These are phyloP conservation scores for Globisporangium paddicum DNA, from an alignment of 352 stramenopile genomes.

Conservation along the genomic window DNA sequence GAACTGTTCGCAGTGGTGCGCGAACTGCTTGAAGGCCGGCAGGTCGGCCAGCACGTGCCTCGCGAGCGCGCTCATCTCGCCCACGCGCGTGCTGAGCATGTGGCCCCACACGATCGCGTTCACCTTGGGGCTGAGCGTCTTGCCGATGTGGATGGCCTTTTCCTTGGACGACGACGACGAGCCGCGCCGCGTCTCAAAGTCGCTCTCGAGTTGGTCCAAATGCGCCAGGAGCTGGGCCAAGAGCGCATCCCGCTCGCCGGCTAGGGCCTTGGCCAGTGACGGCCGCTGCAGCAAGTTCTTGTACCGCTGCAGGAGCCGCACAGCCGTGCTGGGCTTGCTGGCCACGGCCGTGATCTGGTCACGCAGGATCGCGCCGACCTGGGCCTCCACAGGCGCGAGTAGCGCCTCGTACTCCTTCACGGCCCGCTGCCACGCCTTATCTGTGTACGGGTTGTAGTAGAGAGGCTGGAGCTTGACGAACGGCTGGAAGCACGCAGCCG, in stretches of 20 bases:
- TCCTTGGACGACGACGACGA: slow-evolving; percentile 12
- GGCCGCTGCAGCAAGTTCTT: slow-evolving; percentile 74
- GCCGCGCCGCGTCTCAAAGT: slow-evolving; percentile 64
- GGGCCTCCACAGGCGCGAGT: slow-evolving; percentile 76
- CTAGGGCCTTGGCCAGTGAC: slow-evolving; percentile 69
- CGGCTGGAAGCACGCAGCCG: slow-evolving; percentile 54
- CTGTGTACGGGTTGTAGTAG: slow-evolving; percentile 91
- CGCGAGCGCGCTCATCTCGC: slow-evolving; percentile 42
- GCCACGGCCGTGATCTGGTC: slow-evolving; percentile 63
- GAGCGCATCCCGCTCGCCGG: slow-evolving; percentile 83
- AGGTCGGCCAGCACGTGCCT: slow-evolving; percentile 63
- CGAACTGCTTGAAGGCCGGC: slow-evolving; percentile 47
- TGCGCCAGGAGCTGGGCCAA: slow-evolving; percentile 81
- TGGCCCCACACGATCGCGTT: slow-evolving; percentile 85
- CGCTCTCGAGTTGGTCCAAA: slow-evolving; percentile 84
- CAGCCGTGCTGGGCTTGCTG: slow-evolving; percentile 51
- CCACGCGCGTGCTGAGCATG: slow-evolving; percentile 59
- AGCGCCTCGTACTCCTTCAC: slow-evolving; percentile 74
- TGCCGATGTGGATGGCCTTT: slow-evolving; percentile 51
- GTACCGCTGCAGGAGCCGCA: slow-evolving; percentile 86
- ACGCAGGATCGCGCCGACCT: slow-evolving; percentile 79
- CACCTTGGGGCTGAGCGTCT: slow-evolving; percentile 80
- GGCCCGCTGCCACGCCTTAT: slow-evolving; percentile 66
- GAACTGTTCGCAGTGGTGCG: slow-evolving; percentile 51
- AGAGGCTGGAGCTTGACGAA: slow-evolving; percentile 66